Evolutionary conservation across 2,329 filamentous ascomycete species (phyloP), one percentile per base, ranked within the genome.

Genomic region (Acephala macrosclerotiorum): DNA sequence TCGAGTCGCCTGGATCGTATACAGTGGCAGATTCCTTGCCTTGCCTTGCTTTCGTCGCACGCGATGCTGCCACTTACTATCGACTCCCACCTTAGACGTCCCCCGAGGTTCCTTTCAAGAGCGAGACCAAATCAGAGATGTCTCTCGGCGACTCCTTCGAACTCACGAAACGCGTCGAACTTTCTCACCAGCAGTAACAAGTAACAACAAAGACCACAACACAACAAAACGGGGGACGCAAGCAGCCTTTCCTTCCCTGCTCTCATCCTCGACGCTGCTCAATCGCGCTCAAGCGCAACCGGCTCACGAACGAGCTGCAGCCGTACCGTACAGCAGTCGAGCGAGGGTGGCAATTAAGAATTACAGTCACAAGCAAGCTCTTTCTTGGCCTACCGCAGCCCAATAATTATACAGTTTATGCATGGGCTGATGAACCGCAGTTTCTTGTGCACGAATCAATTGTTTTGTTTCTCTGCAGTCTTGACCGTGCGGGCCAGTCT

Each of bases 91-190:
- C 61, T 56, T 51, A 55, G 55, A 51, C 22, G 42, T 60, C 36
- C 45, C n/a, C 55, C 38, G 33, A 61, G 58, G 26, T 59, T 18
- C 38, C 40, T 60, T 38, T 33, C 26, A 47, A 35, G 61, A 59
- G 22, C 47, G 20, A 42, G 63, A 63, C 45, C 55, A 53, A 66
- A 45, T 53, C 35, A 51, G 36, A 26, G 53, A 25, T 59, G 53
- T 64, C 58, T 65, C 57, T 58, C 62, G 29, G 20, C 56, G 36
- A 40, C 66, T 61, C 58, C 58, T 59, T 42, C 61, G 20, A 49
- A 36, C 33, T 60, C 64, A 64, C 60, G 53, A 63, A 70, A 66
- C 67, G 65, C 67, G 67, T 69, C 63, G 65, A 66, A 64, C 14
- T 20, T 67, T 65, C 56, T 45, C 25, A 49, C 58, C 47, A 67